phyloP scores from a whole-genome alignment of 768 basidiomycete genomes.

The Mycena albidolilacea region DNA sequence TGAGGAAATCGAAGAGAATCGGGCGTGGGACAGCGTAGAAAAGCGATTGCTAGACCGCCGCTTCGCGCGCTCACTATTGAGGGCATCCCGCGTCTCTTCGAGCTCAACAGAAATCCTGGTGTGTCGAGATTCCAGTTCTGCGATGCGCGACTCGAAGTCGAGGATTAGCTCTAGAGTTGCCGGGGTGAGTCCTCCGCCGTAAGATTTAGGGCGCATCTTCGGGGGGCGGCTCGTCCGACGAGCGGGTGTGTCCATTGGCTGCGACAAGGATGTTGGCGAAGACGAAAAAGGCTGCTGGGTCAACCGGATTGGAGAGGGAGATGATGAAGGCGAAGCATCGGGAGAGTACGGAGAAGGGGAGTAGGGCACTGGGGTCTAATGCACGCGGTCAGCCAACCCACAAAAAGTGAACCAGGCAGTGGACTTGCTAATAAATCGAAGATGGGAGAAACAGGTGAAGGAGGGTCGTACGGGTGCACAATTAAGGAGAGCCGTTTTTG shows the following conservation, averaged over 20 bases:
- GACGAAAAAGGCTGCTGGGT: slow-evolving; percentile 22
- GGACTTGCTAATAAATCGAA: slow-evolving; percentile 32
- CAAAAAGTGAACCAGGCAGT: background rate
- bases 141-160: slow-evolving; percentile 44
- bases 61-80: slow-evolving; percentile 42
- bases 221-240: background rate
- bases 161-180: slow-evolving; percentile 37
- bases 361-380: slow-evolving; percentile 27
- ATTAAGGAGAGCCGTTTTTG: slow-evolving; percentile 36
- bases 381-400: background rate
- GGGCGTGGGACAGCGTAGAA: slow-evolving; percentile 36
- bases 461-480: slow-evolving; percentile 38
- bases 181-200: slow-evolving; percentile 41
- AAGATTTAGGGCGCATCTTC: slow-evolving; percentile 38
- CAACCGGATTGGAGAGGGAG: slow-evolving; percentile 15
- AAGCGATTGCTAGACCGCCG: slow-evolving; percentile 35
- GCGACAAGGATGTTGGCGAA: slow-evolving; percentile 11
- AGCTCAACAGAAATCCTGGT: slow-evolving; percentile 40
- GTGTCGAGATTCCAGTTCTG: slow-evolving; percentile 43
- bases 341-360: slow-evolving; percentile 33
- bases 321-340: slow-evolving; percentile 14
- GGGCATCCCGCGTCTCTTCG: slow-evolving; percentile 40
- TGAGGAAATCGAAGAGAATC: slow-evolving; percentile 39
- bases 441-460: slow-evolving; percentile 38
- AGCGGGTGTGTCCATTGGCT: background rate